Evolutionary conservation across 163 green algal genomes (phyloP), one percentile per base, ranked within the genome.

Genomic region (Chlamydomonas reinhardtii): DNA sequence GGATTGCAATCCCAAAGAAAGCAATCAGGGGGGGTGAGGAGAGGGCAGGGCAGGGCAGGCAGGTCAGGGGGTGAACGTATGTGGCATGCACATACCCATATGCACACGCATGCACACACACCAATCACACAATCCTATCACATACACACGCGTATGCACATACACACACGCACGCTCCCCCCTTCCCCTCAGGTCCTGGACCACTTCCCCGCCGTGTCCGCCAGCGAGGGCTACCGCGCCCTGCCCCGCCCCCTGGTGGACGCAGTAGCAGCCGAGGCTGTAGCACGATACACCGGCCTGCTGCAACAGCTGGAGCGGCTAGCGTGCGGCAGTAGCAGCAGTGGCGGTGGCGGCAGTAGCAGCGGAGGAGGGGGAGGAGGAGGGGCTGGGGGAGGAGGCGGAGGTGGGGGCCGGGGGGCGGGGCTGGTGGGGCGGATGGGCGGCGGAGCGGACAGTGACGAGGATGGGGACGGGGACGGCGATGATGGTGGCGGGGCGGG

Each of bases 231-330:
- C 73, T 88, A 74, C 83, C 56, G 48, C 5, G 22, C 65, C 24
- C 48, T 88, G 73, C 74, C 83, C 8, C 73, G 68, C 31, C 48
- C 48, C n/a, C 76, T 87, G 71, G 82, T 75, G 39, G 82, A 81
- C 22, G 31, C 32, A 9, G 72, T 87, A 73, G 72, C 82, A 32
- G 61, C 29, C 31, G 82, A 74, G 71, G 82, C 82, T 62, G 70
- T 87, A 43, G 12, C 4, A 0, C 82, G 82, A 3, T 75, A 87
- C 71, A 11, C 22, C 1, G 59, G 24, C 32, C 71, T 87, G 82
- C 59, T 87, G 72, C 5, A 19, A 29, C 72, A 82, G 61, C 82
- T 87, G 61, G 54, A 39, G 72, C 6, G n/a, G 16, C 59, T 87
- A 35, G 39, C 69, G 32, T 6, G n/a, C 66, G n/a, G 27, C 16